A percentile compares a stretch with the other conserved stretches of the same genome.
Evolutionary conservation across 768 basidiomycete genomes (phyloP).

Genomic region (Tremella fuciformis): DNA sequence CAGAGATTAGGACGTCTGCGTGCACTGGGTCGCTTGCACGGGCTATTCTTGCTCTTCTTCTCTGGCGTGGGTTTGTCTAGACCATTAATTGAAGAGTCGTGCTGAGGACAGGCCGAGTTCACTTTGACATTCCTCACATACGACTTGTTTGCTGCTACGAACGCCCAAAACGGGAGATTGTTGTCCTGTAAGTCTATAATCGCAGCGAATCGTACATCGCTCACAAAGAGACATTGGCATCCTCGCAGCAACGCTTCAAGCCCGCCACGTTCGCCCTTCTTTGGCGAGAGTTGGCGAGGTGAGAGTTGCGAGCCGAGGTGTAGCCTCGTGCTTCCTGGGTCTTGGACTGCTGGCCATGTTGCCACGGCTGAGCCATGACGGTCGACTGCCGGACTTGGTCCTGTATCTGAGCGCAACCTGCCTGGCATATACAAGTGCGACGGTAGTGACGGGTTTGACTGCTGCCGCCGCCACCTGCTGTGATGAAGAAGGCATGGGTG

Average conservation of each 20-base stretch:
- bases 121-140: constrained; percentile 84
- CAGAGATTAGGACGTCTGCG: constrained; percentile 61
- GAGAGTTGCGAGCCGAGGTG: constrained; percentile 76
- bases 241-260: constrained; percentile 83
- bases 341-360: constrained; percentile 70
- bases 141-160: constrained; percentile 47
- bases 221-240: constrained; percentile 70
- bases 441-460: constrained; percentile 89
- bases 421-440: constrained; percentile 90
- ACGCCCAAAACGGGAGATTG: constrained; percentile 48
- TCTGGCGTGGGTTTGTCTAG: constrained; percentile 57
- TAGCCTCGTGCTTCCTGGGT: constrained; percentile 67
- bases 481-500: constrained; percentile 61
- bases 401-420: constrained; percentile 67
- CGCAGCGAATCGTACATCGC: background rate
- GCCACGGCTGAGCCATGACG: constrained; percentile 60
- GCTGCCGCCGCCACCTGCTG: constrained; percentile 87
- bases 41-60: constrained; percentile 82
- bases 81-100: background rate
- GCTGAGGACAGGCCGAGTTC: constrained; percentile 73
- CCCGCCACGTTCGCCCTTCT: constrained; percentile 85
- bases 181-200: constrained; percentile 43
- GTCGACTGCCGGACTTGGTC: constrained; percentile 50
- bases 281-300: constrained; percentile 73
- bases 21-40: constrained; percentile 67